Evolutionary conservation across 148 eudicot genomes (phyloP).

Genomic region (Selenicereus undatus): DNA sequence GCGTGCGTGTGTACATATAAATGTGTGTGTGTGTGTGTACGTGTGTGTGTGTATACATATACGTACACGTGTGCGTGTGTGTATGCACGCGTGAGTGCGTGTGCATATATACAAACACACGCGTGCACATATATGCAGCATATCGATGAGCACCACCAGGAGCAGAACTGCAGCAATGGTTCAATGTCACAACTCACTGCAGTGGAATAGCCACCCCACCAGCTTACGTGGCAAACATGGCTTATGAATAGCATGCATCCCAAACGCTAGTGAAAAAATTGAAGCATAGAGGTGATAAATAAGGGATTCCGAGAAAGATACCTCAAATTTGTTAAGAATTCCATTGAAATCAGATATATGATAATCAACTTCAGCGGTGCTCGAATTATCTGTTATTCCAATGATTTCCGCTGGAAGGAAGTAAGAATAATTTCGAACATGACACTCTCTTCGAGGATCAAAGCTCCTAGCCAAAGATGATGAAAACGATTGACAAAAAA

Average conservation of each 20-base stretch:
- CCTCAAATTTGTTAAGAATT: conserved; percentile 72
- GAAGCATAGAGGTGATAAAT: not conserved
- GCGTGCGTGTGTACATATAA: too few species aligned
- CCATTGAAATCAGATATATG: conserved; percentile 63
- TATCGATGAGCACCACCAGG: too few species aligned
- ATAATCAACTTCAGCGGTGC: conserved; percentile 50
- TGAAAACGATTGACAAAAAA: not conserved
- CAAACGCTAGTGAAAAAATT: not conserved
- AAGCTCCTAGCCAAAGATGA: conserved; percentile 47
- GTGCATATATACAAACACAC: too few species aligned
- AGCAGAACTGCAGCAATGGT: too few species aligned
- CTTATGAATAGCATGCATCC: not conserved
- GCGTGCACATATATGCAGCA: too few species aligned
- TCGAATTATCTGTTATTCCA: conserved; percentile 52
- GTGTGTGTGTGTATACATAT: too few species aligned
- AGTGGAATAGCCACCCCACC: too few species aligned
- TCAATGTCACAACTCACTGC: too few species aligned
- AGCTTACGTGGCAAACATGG: too few species aligned
- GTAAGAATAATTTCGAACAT: conserved; percentile 73
- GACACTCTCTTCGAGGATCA: conserved; percentile 84
- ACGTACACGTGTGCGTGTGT: too few species aligned
- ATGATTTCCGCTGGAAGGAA: conserved; percentile 82
- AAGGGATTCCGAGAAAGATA: conserved; percentile 21
- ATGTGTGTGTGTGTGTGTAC: too few species aligned
- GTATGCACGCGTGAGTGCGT: too few species aligned